phyloP scores from a whole-genome alignment of 805 yeast species.

The Zygosaccharomyces lentus region DNA sequence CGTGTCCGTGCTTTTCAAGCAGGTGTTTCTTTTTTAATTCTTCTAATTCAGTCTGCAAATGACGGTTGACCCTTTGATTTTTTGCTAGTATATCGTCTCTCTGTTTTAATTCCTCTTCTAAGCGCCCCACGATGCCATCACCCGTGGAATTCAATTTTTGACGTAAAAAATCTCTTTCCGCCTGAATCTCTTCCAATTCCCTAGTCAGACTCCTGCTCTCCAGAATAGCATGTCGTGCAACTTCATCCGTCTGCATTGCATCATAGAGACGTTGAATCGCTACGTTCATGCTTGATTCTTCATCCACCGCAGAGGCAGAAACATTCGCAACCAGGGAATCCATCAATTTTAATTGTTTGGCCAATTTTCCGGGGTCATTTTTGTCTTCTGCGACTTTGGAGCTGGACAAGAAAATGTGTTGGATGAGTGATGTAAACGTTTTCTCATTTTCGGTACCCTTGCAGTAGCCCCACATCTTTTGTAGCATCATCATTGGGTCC shows the following conservation, averaged over 20 bases:
- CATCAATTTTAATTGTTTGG: constrained; percentile 46
- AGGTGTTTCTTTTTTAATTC: constrained; percentile 58
- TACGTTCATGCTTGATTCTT: constrained; percentile 68
- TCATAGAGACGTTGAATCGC: constrained; percentile 75
- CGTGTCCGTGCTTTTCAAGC: constrained; percentile 69
- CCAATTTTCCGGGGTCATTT: constrained; percentile 27
- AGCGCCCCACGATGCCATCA: constrained; percentile 68
- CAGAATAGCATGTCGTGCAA: constrained; percentile 66
- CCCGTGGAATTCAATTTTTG: constrained; percentile 71
- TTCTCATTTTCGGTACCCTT: constrained; percentile 53
- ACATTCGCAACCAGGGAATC: constrained; percentile 71
- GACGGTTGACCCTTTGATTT: constrained; percentile 60
- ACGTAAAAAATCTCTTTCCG: constrained; percentile 62
- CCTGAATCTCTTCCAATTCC: constrained; percentile 43
- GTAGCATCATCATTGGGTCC: constrained; percentile 64
- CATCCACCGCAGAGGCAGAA: constrained; percentile 45
- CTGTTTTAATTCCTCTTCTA: constrained; percentile 65
- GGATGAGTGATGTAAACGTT: constrained; percentile 46
- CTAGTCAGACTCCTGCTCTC: constrained; percentile 56
- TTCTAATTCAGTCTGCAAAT: constrained; percentile 59
- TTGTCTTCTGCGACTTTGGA: constrained; percentile 24
- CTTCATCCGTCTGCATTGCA: constrained; percentile 82
- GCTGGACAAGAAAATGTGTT: constrained; percentile 33
- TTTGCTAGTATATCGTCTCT: constrained; percentile 61
- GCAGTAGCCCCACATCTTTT: constrained; percentile 46